Percentiles rank a stretch among this genome's conserved stretches.
Evolutionary conservation across 1,284 basidiomycete genomes (phyloP).

Genomic region (Neonothopanus nambi): DNA sequence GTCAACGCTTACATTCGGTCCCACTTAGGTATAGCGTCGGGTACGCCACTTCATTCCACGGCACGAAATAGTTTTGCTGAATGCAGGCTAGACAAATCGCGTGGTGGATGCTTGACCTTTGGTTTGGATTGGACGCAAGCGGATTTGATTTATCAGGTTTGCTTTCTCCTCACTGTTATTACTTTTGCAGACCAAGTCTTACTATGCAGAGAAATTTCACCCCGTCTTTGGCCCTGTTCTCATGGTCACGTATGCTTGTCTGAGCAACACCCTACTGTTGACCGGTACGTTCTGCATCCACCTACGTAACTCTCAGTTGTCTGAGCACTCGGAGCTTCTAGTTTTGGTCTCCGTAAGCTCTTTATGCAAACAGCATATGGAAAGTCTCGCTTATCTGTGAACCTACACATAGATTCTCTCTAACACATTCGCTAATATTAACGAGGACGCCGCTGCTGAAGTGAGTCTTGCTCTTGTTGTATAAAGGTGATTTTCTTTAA

Average conservation of each 20-base stretch:
- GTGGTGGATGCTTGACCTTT: slow-evolving; percentile 90
- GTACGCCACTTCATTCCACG: slow-evolving; percentile 26
- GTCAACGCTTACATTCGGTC: not conserved
- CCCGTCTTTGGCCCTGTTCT: slow-evolving; percentile 82
- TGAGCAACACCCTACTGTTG: slow-evolving; percentile 85
- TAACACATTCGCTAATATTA: slow-evolving; percentile 91
- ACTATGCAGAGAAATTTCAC: slow-evolving; percentile 66
- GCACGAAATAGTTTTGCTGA: slow-evolving; percentile 7
- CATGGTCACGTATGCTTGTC: slow-evolving; percentile 84
- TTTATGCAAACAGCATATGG: not conserved
- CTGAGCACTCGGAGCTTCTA: slow-evolving; percentile 26
- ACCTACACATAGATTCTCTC: slow-evolving; percentile 87
- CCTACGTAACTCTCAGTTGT: not conserved
- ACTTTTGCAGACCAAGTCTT: slow-evolving; percentile 2
- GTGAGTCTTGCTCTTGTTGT: slow-evolving; percentile 36
- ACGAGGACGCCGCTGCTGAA: slow-evolving; percentile 89
- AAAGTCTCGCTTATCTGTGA: slow-evolving; percentile 14
- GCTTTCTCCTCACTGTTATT: not conserved
- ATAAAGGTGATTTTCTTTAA: slow-evolving; percentile 1
- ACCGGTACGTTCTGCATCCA: slow-evolving; percentile 52
- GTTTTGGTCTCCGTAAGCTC: slow-evolving; percentile 75
- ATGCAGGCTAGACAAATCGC: slow-evolving; percentile 38
- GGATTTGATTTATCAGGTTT: slow-evolving; percentile 79
- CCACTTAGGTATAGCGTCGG: slow-evolving; percentile 44
- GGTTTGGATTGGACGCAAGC: slow-evolving; percentile 87